Evolutionary conservation across 192 early-diverging fungal genomes (phyloP).

Genomic region (Allomyces javanicus): DNA sequence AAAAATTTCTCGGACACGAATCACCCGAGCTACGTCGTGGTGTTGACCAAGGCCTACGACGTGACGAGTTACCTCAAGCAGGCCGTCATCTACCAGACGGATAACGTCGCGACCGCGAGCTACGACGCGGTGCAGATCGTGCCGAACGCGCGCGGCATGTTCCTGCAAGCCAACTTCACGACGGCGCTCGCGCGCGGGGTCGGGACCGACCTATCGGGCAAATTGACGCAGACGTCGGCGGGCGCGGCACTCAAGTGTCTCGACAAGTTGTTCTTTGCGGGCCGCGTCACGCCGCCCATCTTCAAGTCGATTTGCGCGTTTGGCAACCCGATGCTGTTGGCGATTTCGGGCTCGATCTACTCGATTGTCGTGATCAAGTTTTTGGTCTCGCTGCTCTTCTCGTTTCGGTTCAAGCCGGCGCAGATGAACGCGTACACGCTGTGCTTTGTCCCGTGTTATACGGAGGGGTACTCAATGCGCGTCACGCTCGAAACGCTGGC

Average conservation of each 20-base stretch:
- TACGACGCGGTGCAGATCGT: conserved; percentile 13
- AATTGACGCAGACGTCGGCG: conserved; percentile 3
- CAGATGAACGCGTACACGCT: conserved; percentile 1
- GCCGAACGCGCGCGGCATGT: conserved; percentile 15
- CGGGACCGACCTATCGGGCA: conserved; percentile 15
- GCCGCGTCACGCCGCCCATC: background rate
- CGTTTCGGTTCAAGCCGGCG: background rate
- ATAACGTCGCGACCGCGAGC: background rate
- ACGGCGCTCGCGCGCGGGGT: conserved; percentile 22
- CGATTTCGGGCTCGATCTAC: background rate
- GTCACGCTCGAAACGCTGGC: conserved; percentile 6
- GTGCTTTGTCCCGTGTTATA: conserved; percentile 7
- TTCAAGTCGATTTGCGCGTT: conserved; percentile 1
- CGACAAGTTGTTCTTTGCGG: conserved; percentile 1
- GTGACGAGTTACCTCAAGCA: background rate
- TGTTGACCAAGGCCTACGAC: background rate
- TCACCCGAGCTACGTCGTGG: background rate
- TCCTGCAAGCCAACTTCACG: background rate
- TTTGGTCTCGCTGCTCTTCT: background rate
- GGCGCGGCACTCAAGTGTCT: conserved; percentile 9
- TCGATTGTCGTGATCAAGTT: background rate
- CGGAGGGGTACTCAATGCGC: conserved; percentile 4
- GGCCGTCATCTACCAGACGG: background rate
- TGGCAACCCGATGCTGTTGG: background rate
- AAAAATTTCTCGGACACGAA: background rate